phyloP scores from a whole-genome alignment of 228 moss, liverwort and hornwort genomes.

The Sphagnum fallax region DNA sequence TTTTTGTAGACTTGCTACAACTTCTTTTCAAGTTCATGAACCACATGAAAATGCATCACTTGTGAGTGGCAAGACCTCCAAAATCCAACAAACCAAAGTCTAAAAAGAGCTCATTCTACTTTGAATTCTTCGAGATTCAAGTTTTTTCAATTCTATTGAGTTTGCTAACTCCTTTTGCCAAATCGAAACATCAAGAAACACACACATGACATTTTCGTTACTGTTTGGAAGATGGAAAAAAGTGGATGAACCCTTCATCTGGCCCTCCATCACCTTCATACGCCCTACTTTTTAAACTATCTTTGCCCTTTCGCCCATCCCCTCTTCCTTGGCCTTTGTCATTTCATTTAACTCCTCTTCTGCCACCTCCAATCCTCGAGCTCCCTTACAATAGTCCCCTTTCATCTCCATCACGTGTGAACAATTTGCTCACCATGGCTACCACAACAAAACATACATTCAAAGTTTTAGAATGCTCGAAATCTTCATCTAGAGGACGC shows the following conservation, averaged over 20 bases:
- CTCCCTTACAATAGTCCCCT: not conserved
- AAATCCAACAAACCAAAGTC: not conserved
- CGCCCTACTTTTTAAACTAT: not conserved
- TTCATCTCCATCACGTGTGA: not conserved
- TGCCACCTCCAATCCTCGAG: not conserved
- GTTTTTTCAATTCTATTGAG: not conserved
- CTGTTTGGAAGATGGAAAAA: not conserved
- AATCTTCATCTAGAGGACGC: not conserved
- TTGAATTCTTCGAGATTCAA: not conserved
- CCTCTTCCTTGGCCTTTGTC: no score
- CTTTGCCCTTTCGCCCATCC: not conserved
- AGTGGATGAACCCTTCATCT: not conserved
- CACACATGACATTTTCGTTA: not conserved
- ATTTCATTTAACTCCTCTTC: not conserved
- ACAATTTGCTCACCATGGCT: constrained; percentile 2
- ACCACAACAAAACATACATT: not conserved
- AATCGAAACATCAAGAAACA: not conserved
- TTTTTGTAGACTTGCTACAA: constrained; percentile 42
- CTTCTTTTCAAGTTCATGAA: constrained; percentile 42
- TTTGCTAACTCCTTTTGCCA: not conserved
- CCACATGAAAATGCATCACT: not conserved
- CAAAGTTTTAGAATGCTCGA: not conserved
- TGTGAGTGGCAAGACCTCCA: not conserved
- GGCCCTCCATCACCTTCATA: not conserved
- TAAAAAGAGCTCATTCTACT: not conserved